Percentiles rank a stretch among this genome's conserved stretches.
phyloP scores from a whole-genome alignment of 495 filamentous ascomycete genomes.

The Penicillium egyptiacum region DNA sequence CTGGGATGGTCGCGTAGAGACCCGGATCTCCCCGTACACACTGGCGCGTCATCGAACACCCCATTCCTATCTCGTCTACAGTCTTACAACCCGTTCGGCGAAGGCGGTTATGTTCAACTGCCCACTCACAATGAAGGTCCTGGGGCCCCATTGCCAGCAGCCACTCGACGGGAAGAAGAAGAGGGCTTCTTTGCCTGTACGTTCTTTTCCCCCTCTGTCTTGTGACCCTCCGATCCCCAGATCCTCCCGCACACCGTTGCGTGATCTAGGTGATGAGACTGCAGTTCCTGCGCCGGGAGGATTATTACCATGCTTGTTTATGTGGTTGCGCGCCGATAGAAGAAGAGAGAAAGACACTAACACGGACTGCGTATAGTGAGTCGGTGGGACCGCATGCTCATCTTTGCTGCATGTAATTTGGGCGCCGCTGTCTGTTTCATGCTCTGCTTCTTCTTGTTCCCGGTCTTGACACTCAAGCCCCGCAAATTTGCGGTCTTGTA shows the following conservation, averaged over 20 bases:
- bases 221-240: constrained; percentile 26
- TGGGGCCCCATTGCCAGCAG: constrained; percentile 83
- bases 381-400: constrained; percentile 91
- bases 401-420: constrained; percentile 89
- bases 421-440: constrained; percentile 90
- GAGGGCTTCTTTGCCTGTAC: constrained; percentile 95
- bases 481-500: constrained; percentile 96
- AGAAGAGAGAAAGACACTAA: constrained; percentile 22
- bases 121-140: constrained; percentile 75
- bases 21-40: constrained; percentile 73
- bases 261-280: constrained; percentile 39
- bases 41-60: constrained; percentile 65
- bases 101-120: constrained; percentile 85
- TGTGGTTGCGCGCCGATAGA: constrained; percentile 22
- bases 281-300: constrained; percentile 44
- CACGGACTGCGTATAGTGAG: constrained; percentile 64
- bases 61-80: constrained; percentile 79
- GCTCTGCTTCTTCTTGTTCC: constrained; percentile 86
- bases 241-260: constrained; percentile 21
- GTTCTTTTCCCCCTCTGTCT: constrained; percentile 44
- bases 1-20: constrained; percentile 93
- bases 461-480: constrained; percentile 72
- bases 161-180: constrained; percentile 86
- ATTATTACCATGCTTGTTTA: constrained; percentile 25
- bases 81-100: constrained; percentile 85